phyloP scores from a whole-genome alignment of 108 stramenopile species.

The Phaeodactylum tricornutum region DNA sequence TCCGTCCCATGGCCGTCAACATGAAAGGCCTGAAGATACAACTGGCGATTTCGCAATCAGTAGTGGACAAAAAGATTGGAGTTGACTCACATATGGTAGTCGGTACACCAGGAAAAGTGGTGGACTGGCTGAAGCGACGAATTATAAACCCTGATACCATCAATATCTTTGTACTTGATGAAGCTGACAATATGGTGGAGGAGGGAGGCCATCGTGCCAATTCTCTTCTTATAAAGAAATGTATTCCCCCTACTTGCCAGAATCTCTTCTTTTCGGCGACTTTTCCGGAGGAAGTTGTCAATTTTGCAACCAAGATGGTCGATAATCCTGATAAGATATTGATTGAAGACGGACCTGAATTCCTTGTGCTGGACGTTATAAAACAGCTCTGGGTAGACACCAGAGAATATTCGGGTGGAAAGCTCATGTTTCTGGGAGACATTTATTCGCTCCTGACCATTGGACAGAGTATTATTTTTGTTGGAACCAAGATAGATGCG shows the following conservation, averaged over 20 bases:
- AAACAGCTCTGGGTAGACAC: conserved; percentile 94
- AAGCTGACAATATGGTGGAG: conserved; percentile 92
- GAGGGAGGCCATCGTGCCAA: conserved; percentile 83
- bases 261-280: conserved; percentile 93
- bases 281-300: conserved; percentile 81
- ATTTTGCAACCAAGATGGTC: conserved; percentile 81
- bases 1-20: conserved; percentile 84
- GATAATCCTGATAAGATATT: conserved; percentile 84
- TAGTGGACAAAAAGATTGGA: conserved; percentile 53
- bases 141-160: conserved; percentile 52
- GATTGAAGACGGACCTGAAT: conserved; percentile 77
- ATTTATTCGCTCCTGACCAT: conserved; percentile 92
- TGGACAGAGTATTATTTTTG: conserved; percentile 92
- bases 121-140: conserved; percentile 77
- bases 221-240: conserved; percentile 76
- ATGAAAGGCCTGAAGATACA: conserved; percentile 79
- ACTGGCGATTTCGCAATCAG: conserved; percentile 71
- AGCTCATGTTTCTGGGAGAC: conserved; percentile 75
- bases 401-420: conserved; percentile 69
- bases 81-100: conserved; percentile 85
- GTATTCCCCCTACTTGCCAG: conserved; percentile 73
- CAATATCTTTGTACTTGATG: conserved; percentile 92
- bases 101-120: conserved; percentile 92
- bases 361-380: conserved; percentile 90
- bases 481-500: conserved; percentile 78